Evolutionary conservation across 345 rosid species (phyloP), one percentile per base, ranked within the genome.

Genomic region (Limnanthes douglasii): DNA sequence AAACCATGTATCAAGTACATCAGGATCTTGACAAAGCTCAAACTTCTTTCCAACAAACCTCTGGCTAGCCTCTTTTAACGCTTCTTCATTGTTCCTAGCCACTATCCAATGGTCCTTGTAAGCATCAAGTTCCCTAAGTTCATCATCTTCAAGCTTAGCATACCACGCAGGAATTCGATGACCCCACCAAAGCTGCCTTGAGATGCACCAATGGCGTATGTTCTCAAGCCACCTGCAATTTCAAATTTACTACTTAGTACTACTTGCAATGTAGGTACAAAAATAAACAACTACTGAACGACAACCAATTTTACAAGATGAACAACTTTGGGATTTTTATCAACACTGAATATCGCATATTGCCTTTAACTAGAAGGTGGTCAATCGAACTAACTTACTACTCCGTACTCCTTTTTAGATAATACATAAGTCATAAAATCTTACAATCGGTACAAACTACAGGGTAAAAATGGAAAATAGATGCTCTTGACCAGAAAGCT

Each of bases 161-260:
- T 84, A 90, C 96, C 92, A 90, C 8, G 96, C 98, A 31, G 94
- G 98, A 31, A 90, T 65, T 8, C 76, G 75, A 35, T 90, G 96
- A 29, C 96, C 98, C 94, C 96, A 90, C 98, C 96, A 84, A 14
- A 90, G 88, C 64, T 90, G 96, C 75, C 96, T 73, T 16, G 93
- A 84, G 40, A 84, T 51, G 51, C 96, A 90, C 98, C 98, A 84
- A 62, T 90, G 96, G 28, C 80, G 81, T 23, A 84, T 84, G 57
- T 75, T 78, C 57, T 90, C 98, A 46, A 84, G 94, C 98, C 98
- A 90, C 54, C 98, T 90, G 76, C 13, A 31, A 28, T 26, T 29
- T 57, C 57, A 40, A 43, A 24, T 15, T 37, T 14, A 30, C 38
- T 32, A 51, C 31, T 56, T 25, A 58, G 40, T 24, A n/a, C n/a